Conservation (phyloP, 164 flowering plant species). For the Vitis cinerea region DNA sequence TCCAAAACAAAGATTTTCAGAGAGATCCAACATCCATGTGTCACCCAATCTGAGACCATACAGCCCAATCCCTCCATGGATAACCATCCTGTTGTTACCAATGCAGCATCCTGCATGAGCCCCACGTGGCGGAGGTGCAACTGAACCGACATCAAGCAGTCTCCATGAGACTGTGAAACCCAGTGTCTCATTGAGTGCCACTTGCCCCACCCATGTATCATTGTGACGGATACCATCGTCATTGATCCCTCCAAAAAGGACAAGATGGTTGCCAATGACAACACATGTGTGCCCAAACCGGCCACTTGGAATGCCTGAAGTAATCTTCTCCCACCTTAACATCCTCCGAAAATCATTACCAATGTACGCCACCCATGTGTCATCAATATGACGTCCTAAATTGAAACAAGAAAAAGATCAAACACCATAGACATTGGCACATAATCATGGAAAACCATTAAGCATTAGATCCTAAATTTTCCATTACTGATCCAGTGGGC, state of each 20-base stretch:
- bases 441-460: too few species aligned
- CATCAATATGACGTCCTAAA: slow-evolving; percentile 91
- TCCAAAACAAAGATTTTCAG: slow-evolving; percentile 44
- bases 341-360: slow-evolving; percentile 43
- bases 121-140: slow-evolving; percentile 78
- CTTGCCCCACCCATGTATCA: slow-evolving; percentile 85
- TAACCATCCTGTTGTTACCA: slow-evolving; percentile 57
- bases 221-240: slow-evolving; percentile 82
- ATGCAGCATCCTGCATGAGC: slow-evolving; percentile 85
- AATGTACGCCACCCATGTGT: slow-evolving; percentile 79
- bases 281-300: slow-evolving; percentile 88
- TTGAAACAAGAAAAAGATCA: background rate
- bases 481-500: too few species aligned
- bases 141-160: slow-evolving; percentile 58
- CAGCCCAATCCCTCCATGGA: slow-evolving; percentile 88
- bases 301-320: slow-evolving; percentile 79
- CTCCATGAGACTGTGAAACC: slow-evolving; percentile 66
- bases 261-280: slow-evolving; percentile 50
- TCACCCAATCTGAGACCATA: slow-evolving; percentile 63
- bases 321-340: slow-evolving; percentile 63
- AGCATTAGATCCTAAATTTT: too few species aligned
- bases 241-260: slow-evolving; percentile 92
- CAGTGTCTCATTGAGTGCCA: slow-evolving; percentile 31
- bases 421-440: background rate
- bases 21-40: slow-evolving; percentile 80